Evolutionary conservation across 140 eudicot genomes (phyloP), one percentile per base, ranked within the genome.

Genomic region (Oenanthe javanica): DNA sequence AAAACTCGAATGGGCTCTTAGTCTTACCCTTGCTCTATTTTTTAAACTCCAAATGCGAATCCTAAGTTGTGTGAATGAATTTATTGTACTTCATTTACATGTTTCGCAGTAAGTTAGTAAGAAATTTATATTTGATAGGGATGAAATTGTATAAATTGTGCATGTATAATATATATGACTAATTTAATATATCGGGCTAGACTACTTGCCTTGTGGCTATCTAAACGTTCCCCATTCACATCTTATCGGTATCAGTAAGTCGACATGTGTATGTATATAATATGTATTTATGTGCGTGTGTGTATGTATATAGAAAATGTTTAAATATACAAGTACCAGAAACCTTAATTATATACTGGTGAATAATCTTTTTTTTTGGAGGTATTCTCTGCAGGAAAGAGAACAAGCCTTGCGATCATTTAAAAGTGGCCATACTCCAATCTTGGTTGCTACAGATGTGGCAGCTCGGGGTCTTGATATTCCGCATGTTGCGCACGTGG

Each of bases 381-480:
- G 43, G 21, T 38, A 47, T 47, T 51, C 38, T 18, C 61, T 77
- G 45, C 89, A 94, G 98, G 98, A 94, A 86, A 85, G 98, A 57
- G 97, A 94, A 79, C 87, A 84, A 48, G 98, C 98, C 6, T 77
- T 93, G 75, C 85, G 97, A 80, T 93, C 98, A 23, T 93, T 93
- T 72, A 94, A 90, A 87, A 91, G 89, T 46, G 97, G 98, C 2
- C 86, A 87, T 82, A 94, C 97, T 1, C 96, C 98, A 18, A 91
- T 94, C 43, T 75, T 94, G 84, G 97, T 90, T 77, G 98, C 98
- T 67, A 94, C 97, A 14, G 98, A 93, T 69, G 98, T 93, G 79
- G 98, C 98, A 64, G 97, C 98, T 10, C 92, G 97, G 76, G 98
- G 98, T 12, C 97, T 94, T 14, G 98, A 94, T 77, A 94, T 94